phyloP scores from a whole-genome alignment of 257 asterid genomes.

The Linderniella brevidens region DNA sequence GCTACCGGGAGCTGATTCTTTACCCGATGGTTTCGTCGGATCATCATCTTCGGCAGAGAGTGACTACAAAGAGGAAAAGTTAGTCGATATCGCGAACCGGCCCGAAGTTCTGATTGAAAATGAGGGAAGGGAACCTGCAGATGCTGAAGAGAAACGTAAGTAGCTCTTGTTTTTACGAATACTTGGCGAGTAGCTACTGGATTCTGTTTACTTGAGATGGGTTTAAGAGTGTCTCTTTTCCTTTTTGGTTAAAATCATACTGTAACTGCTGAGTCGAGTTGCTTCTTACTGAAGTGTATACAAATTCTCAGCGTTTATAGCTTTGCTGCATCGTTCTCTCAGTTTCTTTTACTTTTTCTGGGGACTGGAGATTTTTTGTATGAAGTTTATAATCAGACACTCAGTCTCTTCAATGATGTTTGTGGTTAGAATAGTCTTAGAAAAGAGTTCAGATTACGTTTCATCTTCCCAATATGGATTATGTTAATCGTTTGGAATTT shows the following conservation, averaged over 20 bases:
- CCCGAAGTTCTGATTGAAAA: constrained; percentile 27
- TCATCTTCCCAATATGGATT: not conserved
- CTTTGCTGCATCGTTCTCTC: too few relatives aligned
- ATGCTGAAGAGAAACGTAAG: constrained; percentile 17
- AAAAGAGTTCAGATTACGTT: too few relatives aligned
- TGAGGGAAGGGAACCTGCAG: constrained; percentile 14
- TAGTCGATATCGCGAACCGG: constrained; percentile 29
- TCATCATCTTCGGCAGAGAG: constrained; percentile 26
- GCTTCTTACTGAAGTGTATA: too few relatives aligned
- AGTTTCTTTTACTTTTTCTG: too few relatives aligned
- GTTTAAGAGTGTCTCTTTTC: not conserved
- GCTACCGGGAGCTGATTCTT: constrained; percentile 81
- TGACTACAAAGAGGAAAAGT: constrained; percentile 65
- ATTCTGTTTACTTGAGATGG: constrained; percentile 3
- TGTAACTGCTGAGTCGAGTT: too few relatives aligned
- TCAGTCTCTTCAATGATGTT: too few relatives aligned
- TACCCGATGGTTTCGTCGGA: constrained; percentile 94
- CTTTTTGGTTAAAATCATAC: too few relatives aligned
- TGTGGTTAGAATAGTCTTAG: too few relatives aligned
- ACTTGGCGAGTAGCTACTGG: constrained; percentile 3
- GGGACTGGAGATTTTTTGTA: too few relatives aligned
- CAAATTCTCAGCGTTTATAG: too few relatives aligned
- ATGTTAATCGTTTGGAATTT: constrained; percentile 6
- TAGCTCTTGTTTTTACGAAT: constrained; percentile 1
- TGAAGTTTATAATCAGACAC: too few relatives aligned